These are phyloP conservation scores for Boletus sp. DNA, from an alignment of 768 basidiomycete genomes.

Conservation along the genomic window DNA sequence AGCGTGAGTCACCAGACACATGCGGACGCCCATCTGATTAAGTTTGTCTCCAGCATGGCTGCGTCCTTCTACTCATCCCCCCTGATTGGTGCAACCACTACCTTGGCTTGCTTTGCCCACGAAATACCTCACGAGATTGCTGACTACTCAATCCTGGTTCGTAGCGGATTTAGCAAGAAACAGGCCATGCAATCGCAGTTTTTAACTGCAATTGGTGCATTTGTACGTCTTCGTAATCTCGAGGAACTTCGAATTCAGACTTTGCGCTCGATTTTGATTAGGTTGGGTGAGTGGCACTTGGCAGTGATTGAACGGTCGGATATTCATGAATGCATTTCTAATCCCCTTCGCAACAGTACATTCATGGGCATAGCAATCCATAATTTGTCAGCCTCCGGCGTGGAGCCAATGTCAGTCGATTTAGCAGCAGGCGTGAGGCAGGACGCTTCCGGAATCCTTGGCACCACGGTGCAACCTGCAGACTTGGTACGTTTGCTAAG, in stretches of 20 bases:
- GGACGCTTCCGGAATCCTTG: constrained; percentile 72
- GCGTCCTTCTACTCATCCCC: constrained; percentile 98
- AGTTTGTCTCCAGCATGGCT: constrained; percentile 61
- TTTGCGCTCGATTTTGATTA: constrained; percentile 27
- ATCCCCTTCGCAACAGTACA: constrained; percentile 44
- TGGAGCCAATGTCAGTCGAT: constrained; percentile 44
- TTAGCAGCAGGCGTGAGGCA: constrained; percentile 77
- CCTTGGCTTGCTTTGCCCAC: constrained; percentile 92
- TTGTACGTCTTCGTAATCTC: constrained; percentile 46
- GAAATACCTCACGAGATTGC: constrained; percentile 97
- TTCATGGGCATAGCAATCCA: constrained; percentile 88
- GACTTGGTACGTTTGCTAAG: constrained; percentile 64
- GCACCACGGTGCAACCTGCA: constrained; percentile 73
- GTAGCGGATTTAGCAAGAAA: constrained; percentile 84
- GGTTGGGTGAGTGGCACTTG: constrained; percentile 32
- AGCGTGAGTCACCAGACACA: constrained; percentile 52
- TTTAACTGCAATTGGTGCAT: constrained; percentile 87
- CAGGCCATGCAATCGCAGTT: constrained; percentile 95
- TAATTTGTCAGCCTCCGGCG: constrained; percentile 58
- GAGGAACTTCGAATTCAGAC: constrained; percentile 6
- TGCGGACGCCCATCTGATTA: background rate
- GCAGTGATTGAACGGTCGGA: background rate
- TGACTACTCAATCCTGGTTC: constrained; percentile 91
- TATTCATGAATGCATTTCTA: background rate
- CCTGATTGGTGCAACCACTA: constrained; percentile 88